phyloP scores from a whole-genome alignment of 208 protist species.

The Leishmania aethiopica region DNA sequence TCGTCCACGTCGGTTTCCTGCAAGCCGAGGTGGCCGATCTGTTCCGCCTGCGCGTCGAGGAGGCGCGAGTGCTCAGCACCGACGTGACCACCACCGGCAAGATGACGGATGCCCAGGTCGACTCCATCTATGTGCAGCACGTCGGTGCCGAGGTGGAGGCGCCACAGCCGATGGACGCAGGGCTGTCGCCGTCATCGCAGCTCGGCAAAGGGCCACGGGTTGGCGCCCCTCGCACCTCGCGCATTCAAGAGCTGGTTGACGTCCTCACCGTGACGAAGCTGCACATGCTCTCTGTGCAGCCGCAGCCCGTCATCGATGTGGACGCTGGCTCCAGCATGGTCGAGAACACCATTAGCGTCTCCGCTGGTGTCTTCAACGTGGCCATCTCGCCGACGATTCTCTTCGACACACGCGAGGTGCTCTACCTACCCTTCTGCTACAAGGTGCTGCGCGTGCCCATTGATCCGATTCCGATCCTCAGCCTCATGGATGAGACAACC shows the following conservation, averaged over 20 bases:
- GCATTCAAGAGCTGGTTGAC: slow-evolving; percentile 47
- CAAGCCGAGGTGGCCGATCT: slow-evolving; percentile 43
- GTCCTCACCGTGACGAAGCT: slow-evolving; percentile 30
- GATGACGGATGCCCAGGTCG: slow-evolving; percentile 15
- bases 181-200: neutral
- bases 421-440: slow-evolving; percentile 81
- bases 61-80: slow-evolving; percentile 25
- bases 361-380: slow-evolving; percentile 37
- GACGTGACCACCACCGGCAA: slow-evolving; percentile 16
- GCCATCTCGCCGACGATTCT: slow-evolving; percentile 73
- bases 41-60: slow-evolving; percentile 40
- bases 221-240: slow-evolving; percentile 1
- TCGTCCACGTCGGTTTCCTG: slow-evolving; percentile 24
- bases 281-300: slow-evolving; percentile 22
- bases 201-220: neutral
- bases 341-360: slow-evolving; percentile 51
- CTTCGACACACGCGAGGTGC: slow-evolving; percentile 70
- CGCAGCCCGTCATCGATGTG: slow-evolving; percentile 30
- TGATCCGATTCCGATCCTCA: slow-evolving; percentile 59
- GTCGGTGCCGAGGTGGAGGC: slow-evolving; percentile 43
- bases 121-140: slow-evolving; percentile 39
- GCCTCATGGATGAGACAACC: slow-evolving; percentile 52
- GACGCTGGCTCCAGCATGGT: slow-evolving; percentile 33
- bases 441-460: slow-evolving; percentile 73
- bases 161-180: neutral